These are phyloP conservation scores for Colletotrichum liaoningense DNA, from an alignment of 2,329 filamentous ascomycete species.

Conservation along the genomic window DNA sequence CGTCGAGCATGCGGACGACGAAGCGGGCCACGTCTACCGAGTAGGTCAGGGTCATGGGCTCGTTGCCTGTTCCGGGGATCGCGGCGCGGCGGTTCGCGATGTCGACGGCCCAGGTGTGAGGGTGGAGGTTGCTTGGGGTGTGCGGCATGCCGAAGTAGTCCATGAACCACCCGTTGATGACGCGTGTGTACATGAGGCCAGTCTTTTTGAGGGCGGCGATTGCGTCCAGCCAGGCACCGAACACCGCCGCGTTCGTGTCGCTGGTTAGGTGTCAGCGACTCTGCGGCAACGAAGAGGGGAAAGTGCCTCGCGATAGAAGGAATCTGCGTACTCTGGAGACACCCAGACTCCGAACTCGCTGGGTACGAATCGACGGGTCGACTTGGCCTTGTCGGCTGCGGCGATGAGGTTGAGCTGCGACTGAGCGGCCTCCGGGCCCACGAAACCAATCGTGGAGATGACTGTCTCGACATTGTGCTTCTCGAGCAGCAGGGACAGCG, in stretches of 20 bases:
- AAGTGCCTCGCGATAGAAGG: no score
- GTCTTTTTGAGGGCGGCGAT: constrained; percentile 40
- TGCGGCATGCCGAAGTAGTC: constrained; percentile 56
- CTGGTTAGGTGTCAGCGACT: no score
- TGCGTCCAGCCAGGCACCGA: background rate
- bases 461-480: constrained; percentile 54
- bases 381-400: constrained; percentile 50
- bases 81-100: constrained; percentile 55
- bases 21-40: constrained; percentile 60
- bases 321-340: background rate
- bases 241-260: no score
- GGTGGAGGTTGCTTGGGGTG: constrained; percentile 49
- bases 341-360: constrained; percentile 48
- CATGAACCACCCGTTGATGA: constrained; percentile 56
- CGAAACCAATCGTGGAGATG: constrained; percentile 51
- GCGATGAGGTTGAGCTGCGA: constrained; percentile 52
- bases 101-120: constrained; percentile 55
- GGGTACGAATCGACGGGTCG: constrained; percentile 54
- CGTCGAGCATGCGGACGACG: constrained; percentile 51
- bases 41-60: constrained; percentile 58
- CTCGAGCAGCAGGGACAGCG: constrained; percentile 35
- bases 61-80: constrained; percentile 60
- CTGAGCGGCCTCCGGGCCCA: constrained; percentile 37
- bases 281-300: no score
- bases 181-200: constrained; percentile 48